Base-by-base conservation (phyloP, 768 basidiomycete species). In the Serendipita vermifera region DNA sequence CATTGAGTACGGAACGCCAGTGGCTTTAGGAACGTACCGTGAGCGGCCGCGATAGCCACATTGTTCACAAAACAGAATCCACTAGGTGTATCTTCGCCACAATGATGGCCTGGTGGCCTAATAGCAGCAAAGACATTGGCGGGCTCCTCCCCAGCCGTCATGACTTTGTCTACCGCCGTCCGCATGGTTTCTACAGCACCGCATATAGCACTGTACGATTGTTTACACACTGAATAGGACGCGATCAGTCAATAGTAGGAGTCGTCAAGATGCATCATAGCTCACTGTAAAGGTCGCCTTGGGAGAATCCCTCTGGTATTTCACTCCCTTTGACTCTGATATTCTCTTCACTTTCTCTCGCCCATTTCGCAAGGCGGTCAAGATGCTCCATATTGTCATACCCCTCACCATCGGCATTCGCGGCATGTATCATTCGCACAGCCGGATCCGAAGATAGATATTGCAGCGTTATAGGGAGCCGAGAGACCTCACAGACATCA, bases 41-140 rank as follows among this genome's bases (percentile, higher is more conserved):
- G 89, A 13, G 90, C 89, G 31, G 91, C 91, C 0, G 77, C 92
- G 2, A 97, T 77, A 0, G 84, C 83, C 0, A 96, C 86, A 63
- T 98, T 99, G 61, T 97, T 97, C 29, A 96, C 77, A 62, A 93
- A 96, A 68, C 94, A 97, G 66, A 97, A 98, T 0, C 94, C 94
- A 7, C 81, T 83, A 0, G 94, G 94, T 0, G 79, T 79, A 58
- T 91, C 80, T 68, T 92, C 90, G 2, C 87, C 87, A 64, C 92
- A 94, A 62, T 97, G 92, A 72, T 96, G 92, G 1, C 94, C 93
- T 0, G 93, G 93, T 0, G 92, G 93, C 51, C 93, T 71, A 17
- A 96, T 76, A 0, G 81, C 83, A 7, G 88, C 89, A 66, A 97
- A 97, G 0, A 86, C 87, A 5, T 70, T 62, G 2, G 61, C 27